Base-by-base conservation (phyloP, 106 monocot genomes). In the Platanthera guangdongensis region DNA sequence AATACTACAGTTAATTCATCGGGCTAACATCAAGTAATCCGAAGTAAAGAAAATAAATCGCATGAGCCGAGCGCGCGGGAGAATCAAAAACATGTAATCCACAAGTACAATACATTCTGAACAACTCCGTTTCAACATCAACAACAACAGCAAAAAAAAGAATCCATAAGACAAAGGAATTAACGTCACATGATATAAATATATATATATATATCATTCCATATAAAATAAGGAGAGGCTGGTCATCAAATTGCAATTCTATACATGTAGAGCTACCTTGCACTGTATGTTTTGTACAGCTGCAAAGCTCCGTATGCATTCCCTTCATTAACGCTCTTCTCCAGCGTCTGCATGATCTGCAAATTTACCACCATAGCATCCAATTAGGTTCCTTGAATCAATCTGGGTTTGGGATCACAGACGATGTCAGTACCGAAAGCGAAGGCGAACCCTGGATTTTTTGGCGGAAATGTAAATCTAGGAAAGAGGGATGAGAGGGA, bases 261-360 rank as follows among this genome's bases (percentile, higher is more conserved):
- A 21, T 8, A 60, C n/a, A 60, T 4, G 65, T 9, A 64, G 2
- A 72, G n/a, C 53, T 75, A 81, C 80, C 80, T 81, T 51, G 69
- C 75, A 49, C 75, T 81, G 69, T 81, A 81, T 8, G 80, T 75
- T 45, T 81, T 81, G 65, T 81, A 81, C 80, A 81, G 64, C 80
- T 81, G 80, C n/a, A 75, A 52, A 2, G 80, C 75, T 8, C 80
- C 80, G 25, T 81, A 81, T 4, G 68, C 50, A 70, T 81, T 81
- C 25, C 80, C 80, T 45, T 81, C 80, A 11, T 81, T 70, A 6
- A 81, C 80, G 11, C 16, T 68, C 75, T 75, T 81, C 54, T 81
- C 75, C 47, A 81, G 74, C 52, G 75, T 81, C 75, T 75, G 50
- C 45, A 75, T 68, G 68, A 81, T 75, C 80, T 81, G 22, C 69